Conservation (phyloP, 2,329 filamentous ascomycete species). For the Claviceps monticola region DNA sequence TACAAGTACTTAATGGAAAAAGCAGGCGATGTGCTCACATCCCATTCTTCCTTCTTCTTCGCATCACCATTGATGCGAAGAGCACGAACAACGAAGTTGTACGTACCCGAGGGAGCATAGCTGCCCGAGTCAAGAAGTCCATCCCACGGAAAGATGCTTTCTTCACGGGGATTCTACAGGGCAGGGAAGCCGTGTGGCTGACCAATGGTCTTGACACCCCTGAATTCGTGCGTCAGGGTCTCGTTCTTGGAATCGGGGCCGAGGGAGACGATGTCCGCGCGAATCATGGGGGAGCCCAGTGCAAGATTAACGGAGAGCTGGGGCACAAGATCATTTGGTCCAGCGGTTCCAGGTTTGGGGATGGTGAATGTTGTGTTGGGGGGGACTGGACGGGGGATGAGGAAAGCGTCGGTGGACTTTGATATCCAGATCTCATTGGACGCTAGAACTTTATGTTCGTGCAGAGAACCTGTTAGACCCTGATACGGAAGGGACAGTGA, state of each 20-base stretch:
- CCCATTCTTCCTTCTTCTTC: conserved; percentile 30
- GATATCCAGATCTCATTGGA: conserved; percentile 14
- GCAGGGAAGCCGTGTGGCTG: conserved; percentile 28
- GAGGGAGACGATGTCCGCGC: conserved; percentile 30
- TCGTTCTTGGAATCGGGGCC: conserved; percentile 9
- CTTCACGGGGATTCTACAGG: conserved; percentile 16
- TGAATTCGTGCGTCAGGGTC: conserved; percentile 14
- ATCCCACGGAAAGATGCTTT: conserved; percentile 22
- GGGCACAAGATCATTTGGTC: conserved; percentile 21
- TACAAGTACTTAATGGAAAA: conserved; percentile 32
- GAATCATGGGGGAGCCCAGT: conserved; percentile 31
- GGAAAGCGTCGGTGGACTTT: conserved; percentile 12
- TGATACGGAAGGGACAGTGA: conserved; percentile 27
- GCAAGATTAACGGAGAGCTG: conserved; percentile 26
- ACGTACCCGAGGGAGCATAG: conserved; percentile 33
- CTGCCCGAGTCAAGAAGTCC: conserved; percentile 32
- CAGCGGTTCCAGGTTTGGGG: conserved; percentile 24
- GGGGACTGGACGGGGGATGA: conserved; percentile 8
- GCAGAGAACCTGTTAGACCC: conserved; percentile 23
- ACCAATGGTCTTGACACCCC: conserved; percentile 28
- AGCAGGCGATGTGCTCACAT: conserved; percentile 24
- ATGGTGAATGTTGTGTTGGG: conserved; percentile 27
- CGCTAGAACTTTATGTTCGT: conserved; percentile 14
- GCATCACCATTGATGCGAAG: conserved; percentile 37
- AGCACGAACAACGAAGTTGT: conserved; percentile 34